phyloP scores from a whole-genome alignment of 164 flowering plant genomes.

The Dillenia turbinata region DNA sequence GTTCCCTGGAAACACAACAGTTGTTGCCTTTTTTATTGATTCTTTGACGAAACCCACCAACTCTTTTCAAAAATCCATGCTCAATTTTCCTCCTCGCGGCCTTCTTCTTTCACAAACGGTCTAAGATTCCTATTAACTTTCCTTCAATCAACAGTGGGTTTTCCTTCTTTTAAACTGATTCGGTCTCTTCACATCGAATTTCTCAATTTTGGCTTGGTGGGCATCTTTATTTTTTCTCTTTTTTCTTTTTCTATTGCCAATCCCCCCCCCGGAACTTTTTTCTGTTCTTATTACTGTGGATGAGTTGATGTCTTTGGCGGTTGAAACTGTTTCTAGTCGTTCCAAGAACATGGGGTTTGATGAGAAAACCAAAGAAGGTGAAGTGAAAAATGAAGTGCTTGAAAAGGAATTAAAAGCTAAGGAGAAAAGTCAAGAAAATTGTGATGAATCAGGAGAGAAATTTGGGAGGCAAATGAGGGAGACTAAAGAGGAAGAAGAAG shows the following conservation, averaged over 20 bases:
- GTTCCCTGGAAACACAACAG: neutral
- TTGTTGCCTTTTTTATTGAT: too few relatives aligned
- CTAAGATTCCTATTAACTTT: too few relatives aligned
- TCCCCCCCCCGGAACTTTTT: neutral
- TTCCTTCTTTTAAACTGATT: too few relatives aligned
- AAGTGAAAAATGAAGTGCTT: constrained; percentile 4
- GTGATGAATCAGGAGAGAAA: constrained; percentile 13
- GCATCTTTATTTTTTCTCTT: neutral
- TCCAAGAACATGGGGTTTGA: constrained; percentile 41
- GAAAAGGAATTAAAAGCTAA: neutral
- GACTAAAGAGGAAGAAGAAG: constrained; percentile 37
- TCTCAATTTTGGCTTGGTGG: constrained; percentile 3
- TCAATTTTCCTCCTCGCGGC: neutral
- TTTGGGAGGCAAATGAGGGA: constrained; percentile 34
- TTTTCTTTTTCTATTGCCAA: neutral
- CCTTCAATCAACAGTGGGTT: too few relatives aligned
- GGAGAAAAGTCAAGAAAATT: constrained; percentile 7
- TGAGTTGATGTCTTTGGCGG: constrained; percentile 24
- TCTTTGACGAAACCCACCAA: constrained; percentile 11
- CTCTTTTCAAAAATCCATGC: neutral
- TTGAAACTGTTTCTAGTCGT: constrained; percentile 29
- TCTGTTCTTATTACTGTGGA: neutral
- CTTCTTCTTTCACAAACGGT: too few relatives aligned
- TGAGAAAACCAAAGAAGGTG: constrained; percentile 18
- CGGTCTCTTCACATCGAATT: too few relatives aligned